Conservation (phyloP, 139 green algal species). For the Chlamydomonas sp. region DNA sequence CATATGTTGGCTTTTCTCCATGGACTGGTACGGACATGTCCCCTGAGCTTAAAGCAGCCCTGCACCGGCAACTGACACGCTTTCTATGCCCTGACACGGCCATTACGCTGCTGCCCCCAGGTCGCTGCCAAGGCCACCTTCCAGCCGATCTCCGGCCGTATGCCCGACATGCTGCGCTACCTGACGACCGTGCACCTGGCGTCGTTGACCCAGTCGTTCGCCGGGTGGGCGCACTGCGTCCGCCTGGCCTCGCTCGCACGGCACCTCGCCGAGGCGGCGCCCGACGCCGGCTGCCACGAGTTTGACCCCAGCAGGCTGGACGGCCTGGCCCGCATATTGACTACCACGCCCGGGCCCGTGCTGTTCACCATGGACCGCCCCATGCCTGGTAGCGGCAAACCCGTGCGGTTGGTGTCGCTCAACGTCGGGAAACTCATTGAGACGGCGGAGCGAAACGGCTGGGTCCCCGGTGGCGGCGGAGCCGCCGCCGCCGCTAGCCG, state of each 20-base stretch:
- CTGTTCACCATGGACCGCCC: neutral
- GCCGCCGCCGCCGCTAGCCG: neutral
- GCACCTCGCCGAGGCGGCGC: neutral
- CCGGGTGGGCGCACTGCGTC: conserved; percentile 15
- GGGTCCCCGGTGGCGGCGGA: neutral
- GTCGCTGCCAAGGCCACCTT: neutral
- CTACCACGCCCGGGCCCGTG: neutral
- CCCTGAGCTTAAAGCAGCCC: no score
- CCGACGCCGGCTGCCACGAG: neutral
- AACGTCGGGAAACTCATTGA: conserved; percentile 14
- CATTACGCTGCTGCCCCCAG: neutral
- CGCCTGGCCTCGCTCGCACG: neutral
- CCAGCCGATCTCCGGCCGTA: neutral
- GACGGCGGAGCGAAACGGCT: neutral
- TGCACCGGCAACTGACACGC: no score
- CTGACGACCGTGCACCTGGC: neutral
- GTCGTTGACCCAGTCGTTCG: neutral
- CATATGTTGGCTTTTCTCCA: no score
- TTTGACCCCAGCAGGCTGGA: conserved; percentile 11
- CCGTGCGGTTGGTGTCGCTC: neutral
- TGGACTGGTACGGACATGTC: no score
- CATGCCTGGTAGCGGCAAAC: neutral
- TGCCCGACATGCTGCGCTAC: conserved; percentile 3
- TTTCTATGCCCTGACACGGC: no score
- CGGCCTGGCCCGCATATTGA: conserved; percentile 2